These are phyloP conservation scores for Purshia tridentata DNA, from an alignment of 306 rosid species.

Conservation along the genomic window DNA sequence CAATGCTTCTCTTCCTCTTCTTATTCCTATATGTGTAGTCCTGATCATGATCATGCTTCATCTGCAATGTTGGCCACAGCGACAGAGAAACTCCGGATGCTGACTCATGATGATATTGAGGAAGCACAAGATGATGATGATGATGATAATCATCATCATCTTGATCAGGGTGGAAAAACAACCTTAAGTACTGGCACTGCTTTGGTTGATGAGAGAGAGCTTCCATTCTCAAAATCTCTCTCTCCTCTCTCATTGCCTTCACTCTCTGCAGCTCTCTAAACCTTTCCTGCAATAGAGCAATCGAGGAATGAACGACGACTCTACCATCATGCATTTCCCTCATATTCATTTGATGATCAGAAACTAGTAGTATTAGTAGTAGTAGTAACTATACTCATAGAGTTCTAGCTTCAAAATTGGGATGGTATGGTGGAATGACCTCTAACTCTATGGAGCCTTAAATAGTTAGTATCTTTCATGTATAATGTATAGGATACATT, in stretches of 20 bases:
- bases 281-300: slow-evolving; percentile 86
- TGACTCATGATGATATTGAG: slow-evolving; percentile 15
- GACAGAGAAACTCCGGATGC: slow-evolving; percentile 63
- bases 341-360: slow-evolving; percentile 33
- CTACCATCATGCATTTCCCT: slow-evolving; percentile 45
- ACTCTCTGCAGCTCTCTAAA: slow-evolving; percentile 76
- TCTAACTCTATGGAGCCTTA: no score
- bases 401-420: background rate
- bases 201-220: background rate
- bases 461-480: no score
- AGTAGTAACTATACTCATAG: no score
- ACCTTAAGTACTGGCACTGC: slow-evolving; percentile 2
- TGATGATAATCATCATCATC: slow-evolving; percentile 8
- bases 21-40: background rate
- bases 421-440: no score
- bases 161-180: slow-evolving; percentile 36
- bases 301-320: slow-evolving; percentile 53
- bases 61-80: slow-evolving; percentile 55
- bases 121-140: slow-evolving; percentile 11
- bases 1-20: slow-evolving; percentile 14
- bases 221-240: slow-evolving; percentile 47
- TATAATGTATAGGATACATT: no score
- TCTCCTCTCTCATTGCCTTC: slow-evolving; percentile 84
- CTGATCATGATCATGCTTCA: slow-evolving; percentile 15
- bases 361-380: background rate